Evolutionary conservation across 805 yeast species (phyloP), one percentile per base, ranked within the genome.

Genomic region (Candida oleophila): DNA sequence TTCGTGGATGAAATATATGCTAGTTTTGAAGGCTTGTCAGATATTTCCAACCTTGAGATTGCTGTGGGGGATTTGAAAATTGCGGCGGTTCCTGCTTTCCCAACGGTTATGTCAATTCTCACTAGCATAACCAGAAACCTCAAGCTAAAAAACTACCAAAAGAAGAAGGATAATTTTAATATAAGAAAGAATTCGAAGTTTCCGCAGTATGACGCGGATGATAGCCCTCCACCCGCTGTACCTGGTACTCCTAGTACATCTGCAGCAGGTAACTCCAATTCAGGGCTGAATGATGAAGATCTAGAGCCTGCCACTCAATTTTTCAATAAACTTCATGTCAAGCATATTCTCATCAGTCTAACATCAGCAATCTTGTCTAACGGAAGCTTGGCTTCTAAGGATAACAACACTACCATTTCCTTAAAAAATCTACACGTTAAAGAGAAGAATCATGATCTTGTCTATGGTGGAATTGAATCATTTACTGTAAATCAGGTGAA

Each of bases 391-490:
- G 59, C 68, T 0, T 59, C 71, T n/a, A 50, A 64, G 1, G 52
- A 36, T 28, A 65, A 47, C 49, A 69, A 52, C 36, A 64, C 43
- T 47, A 71, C 44, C 35, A 65, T 47, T 25, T 51, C 43, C 19
- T 58, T 50, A 21, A 55, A 39, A 16, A 66, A 68, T 21, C 39
- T 78, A 4, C 64, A 62, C 38, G 43, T 81, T 20, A 73, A 72
- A 42, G 80, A 74, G 45, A 75, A 74, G 46, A 71, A 69, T 47
- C 61, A 67, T 0, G 55, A 55, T 0, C 62, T 78, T 41, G 54
- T 71, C 1, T 75, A 71, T 49, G 89, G 88, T 1, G 78, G 79
- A 1, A 49, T 81, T 1, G 66, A 71, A 39, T 54, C 50, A 0
- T 48, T 78, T n/a, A 47, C 54, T 1, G 47, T 73, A 3, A 15